Evolutionary conservation across 2,329 filamentous ascomycete genomes (phyloP).

Genomic region (Mycosphaerella sp.): DNA sequence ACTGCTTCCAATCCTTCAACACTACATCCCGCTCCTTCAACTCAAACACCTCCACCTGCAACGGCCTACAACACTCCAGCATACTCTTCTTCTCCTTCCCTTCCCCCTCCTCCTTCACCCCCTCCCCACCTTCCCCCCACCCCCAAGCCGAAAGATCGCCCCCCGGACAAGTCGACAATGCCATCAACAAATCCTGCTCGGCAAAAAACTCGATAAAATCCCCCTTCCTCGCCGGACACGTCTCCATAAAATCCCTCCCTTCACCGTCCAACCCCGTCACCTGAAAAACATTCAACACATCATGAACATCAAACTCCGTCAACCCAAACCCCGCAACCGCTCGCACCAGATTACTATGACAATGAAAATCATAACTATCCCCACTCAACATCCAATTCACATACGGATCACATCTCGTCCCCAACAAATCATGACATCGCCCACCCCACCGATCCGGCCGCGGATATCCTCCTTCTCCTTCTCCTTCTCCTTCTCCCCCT

Average conservation of each 20-base stretch:
- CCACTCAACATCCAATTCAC: constrained; percentile 67
- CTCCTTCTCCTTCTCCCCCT: no score
- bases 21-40: constrained; percentile 36
- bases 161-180: constrained; percentile 66
- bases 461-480: constrained; percentile 30
- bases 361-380: constrained; percentile 72
- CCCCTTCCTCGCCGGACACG: constrained; percentile 50
- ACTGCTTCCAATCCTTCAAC: constrained; percentile 57
- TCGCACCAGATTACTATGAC: constrained; percentile 73
- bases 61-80: constrained; percentile 63
- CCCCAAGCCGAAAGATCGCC: constrained; percentile 79
- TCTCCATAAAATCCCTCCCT: constrained; percentile 71
- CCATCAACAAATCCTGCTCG: constrained; percentile 66
- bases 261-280: constrained; percentile 68
- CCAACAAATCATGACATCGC: constrained; percentile 70
- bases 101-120: constrained; percentile 42
- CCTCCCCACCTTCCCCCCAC: constrained; percentile 57
- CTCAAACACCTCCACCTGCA: constrained; percentile 69
- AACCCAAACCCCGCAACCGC: constrained; percentile 64
- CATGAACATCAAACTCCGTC: constrained; percentile 69
- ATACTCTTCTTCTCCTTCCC: constrained; percentile 61
- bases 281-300: constrained; percentile 82
- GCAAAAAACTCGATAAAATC: constrained; percentile 72
- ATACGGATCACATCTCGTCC: constrained; percentile 79
- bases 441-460: constrained; percentile 49